Evolutionary conservation across 140 eudicot species (phyloP), one percentile per base, ranked within the genome.

Genomic region (Oenanthe javanica): DNA sequence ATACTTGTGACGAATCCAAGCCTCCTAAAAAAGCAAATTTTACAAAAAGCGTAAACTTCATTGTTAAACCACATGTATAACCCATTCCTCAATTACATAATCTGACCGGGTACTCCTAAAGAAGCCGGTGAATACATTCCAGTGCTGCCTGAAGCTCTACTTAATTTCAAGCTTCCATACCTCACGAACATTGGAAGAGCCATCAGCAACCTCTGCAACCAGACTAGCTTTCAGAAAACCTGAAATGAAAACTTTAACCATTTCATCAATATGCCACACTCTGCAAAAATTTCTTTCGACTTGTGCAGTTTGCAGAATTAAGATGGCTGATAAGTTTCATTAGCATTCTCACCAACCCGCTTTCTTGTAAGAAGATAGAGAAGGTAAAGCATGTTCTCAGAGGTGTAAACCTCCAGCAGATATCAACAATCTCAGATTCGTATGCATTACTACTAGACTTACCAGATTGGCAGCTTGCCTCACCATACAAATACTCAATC

Each of bases 151-250:
- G 31, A 0, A 46, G 11, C n/a, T 67, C 61, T 84, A 93, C 91
- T 89, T 89, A 80, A 83, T 79, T 38, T 83, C 72, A 10, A 93
- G 89, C 83, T 89, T 93, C 97, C 97, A 93, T 64, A 93, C 93
- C 84, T 93, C 97, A 46, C 97, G 92, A 79, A 93, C 96, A 36
- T 93, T 93, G 18, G 97, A 93, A 21, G 96, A 91, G 73, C 96
- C 97, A 76, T 93, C 97, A 11, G 91, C 91, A 66, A 93, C 91
- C 87, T 93, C 97, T 15, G 88, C 89, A 86, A 91, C 86, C 15
- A 91, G 90, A 55, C 87, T 85, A 78, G 91, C 85, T 70, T 57
- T 83, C 78, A 93, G 72, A 77, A 84, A 76, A 89, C 93, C 97
- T 93, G 83, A 19, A 40, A 18, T 77, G 50, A 79, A 55, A 69